phyloP scores from a whole-genome alignment of 805 yeast genomes.

The Wickerhamomyces chaumierensis region DNA sequence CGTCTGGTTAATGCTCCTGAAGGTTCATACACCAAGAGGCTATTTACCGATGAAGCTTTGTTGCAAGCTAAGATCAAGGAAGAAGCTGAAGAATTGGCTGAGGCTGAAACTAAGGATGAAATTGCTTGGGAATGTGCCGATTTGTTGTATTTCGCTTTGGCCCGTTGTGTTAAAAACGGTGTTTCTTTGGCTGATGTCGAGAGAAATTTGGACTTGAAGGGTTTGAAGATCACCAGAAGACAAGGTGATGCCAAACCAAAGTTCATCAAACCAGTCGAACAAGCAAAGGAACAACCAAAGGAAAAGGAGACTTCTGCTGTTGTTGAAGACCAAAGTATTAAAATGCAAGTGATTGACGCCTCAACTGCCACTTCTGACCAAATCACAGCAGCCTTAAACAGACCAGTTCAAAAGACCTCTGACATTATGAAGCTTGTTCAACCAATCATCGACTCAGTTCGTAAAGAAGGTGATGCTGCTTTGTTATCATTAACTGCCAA shows the following conservation, averaged over 20 bases:
- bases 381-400: conserved; percentile 54
- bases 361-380: conserved; percentile 30
- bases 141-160: conserved; percentile 62
- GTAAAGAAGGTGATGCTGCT: conserved; percentile 73
- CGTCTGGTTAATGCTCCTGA: conserved; percentile 67
- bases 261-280: conserved; percentile 28
- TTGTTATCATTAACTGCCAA: conserved; percentile 81
- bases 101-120: conserved; percentile 58
- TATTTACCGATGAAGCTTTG: conserved; percentile 67
- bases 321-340: conserved; percentile 16
- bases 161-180: conserved; percentile 67
- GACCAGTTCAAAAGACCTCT: conserved; percentile 93
- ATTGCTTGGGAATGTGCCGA: conserved; percentile 98
- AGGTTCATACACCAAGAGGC: conserved; percentile 89
- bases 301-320: conserved; percentile 14
- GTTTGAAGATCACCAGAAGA: conserved; percentile 80
- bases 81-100: conserved; percentile 92
- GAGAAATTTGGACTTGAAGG: conserved; percentile 70
- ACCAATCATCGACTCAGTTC: conserved; percentile 79
- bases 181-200: conserved; percentile 77
- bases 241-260: conserved; percentile 92
- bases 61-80: conserved; percentile 84
- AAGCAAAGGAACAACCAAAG: conserved; percentile 12
- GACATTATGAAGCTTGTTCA: conserved; percentile 87
- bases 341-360: conserved; percentile 35